Conservation (phyloP, 2,329 filamentous ascomycete species). For the Phoma sp. region DNA sequence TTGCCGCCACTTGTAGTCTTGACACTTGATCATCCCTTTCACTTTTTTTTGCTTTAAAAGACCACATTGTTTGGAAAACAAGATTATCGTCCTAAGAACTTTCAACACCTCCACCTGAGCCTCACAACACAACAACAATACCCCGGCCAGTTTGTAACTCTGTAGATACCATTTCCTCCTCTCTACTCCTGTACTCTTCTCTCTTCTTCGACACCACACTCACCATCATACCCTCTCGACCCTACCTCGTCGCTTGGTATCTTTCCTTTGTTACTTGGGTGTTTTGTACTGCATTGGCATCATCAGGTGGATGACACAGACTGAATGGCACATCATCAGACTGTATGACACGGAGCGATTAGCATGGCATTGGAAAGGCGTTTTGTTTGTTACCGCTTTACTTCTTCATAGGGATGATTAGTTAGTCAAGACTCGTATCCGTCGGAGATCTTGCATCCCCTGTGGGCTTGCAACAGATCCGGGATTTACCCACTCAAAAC, state of each 20-base stretch:
- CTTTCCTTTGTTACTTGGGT: conserved; percentile 43
- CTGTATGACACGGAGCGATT: conserved; percentile 21
- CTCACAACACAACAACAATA: conserved; percentile 23
- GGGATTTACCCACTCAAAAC: conserved; percentile 50
- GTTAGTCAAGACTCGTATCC: conserved; percentile 54
- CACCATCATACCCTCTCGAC: conserved; percentile 29
- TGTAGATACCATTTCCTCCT: conserved; percentile 51
- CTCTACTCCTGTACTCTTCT: conserved; percentile 28
- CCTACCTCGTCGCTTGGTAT: conserved; percentile 40
- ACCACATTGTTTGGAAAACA: conserved; percentile 30
- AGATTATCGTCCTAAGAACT: conserved; percentile 32
- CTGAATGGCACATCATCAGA: conserved; percentile 22
- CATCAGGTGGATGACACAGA: conserved; percentile 22
- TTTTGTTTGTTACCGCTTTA: conserved; percentile 24
- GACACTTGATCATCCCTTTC: conserved; percentile 49
- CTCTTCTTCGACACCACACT: conserved; percentile 12
- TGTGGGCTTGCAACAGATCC: conserved; percentile 30
- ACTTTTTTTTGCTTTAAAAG: conserved; percentile 31
- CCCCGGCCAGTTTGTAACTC: conserved; percentile 44
- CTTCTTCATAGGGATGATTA: conserved; percentile 46
- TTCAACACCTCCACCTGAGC: conserved; percentile 23
- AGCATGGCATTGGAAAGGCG: conserved; percentile 21
- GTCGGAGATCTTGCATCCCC: conserved; percentile 36
- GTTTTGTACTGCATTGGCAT: conserved; percentile 31
- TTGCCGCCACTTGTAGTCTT: conserved; percentile 68